A percentile compares a stretch with the other conserved stretches of the same genome.
Evolutionary conservation across 257 asterid genomes (phyloP).

Genomic region (Voacanga thouarsii): DNA sequence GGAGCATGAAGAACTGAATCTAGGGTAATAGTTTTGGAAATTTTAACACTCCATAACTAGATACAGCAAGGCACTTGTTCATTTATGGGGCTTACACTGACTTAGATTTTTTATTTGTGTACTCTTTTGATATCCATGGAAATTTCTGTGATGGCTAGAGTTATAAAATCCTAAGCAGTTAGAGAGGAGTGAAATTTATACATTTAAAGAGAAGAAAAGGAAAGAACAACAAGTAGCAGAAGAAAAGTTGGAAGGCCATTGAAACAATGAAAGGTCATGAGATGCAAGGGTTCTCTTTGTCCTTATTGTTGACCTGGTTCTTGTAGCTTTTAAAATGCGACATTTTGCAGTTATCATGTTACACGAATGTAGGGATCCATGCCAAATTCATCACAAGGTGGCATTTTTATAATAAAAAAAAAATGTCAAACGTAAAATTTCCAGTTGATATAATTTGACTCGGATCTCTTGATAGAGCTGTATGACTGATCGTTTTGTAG

Average conservation of each 20-base stretch:
- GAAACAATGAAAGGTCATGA: neutral
- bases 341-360: neutral
- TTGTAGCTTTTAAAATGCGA: neutral
- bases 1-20: too few relatives aligned
- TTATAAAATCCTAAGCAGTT: neutral
- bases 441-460: slow-evolving; percentile 16
- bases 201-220: neutral
- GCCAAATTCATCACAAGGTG: neutral
- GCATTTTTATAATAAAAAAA: neutral
- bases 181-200: neutral
- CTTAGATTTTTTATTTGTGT: too few relatives aligned
- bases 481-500: slow-evolving; percentile 35
- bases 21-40: too few relatives aligned
- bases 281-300: neutral
- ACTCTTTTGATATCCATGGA: too few relatives aligned
- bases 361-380: neutral
- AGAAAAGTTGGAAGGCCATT: neutral
- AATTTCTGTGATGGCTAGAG: too few relatives aligned
- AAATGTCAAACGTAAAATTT: neutral
- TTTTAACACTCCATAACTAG: too few relatives aligned
- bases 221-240: neutral
- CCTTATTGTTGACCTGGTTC: neutral
- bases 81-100: too few relatives aligned
- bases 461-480: slow-evolving; percentile 13
- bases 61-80: neutral